Evolutionary conservation across 202 grass and related monocot genomes (phyloP).

Genomic region (Sporobolus alterniflorus): DNA sequence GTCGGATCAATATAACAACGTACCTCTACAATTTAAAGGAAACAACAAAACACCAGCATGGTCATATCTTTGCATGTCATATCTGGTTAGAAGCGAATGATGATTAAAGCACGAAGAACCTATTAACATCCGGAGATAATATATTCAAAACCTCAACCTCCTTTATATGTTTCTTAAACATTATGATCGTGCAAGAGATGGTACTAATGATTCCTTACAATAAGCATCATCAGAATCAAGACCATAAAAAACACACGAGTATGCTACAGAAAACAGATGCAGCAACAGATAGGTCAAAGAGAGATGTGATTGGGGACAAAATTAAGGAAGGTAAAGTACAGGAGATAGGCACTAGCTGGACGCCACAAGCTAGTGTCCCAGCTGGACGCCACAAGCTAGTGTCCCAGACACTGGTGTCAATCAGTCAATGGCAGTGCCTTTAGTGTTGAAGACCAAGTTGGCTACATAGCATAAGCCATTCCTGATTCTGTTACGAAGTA

Average conservation of each 20-base stretch:
- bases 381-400: neutral
- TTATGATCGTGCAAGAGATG: neutral
- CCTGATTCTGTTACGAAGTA: neutral
- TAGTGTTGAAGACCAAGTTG: neutral
- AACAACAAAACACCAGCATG: neutral
- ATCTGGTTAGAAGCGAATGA: neutral
- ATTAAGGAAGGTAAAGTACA: neutral
- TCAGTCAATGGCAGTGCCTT: neutral
- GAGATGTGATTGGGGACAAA: neutral
- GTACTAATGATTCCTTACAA: neutral
- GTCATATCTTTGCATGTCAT: neutral
- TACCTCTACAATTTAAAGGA: neutral
- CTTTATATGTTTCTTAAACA: too few relatives aligned
- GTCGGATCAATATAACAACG: neutral
- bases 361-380: too few relatives aligned
- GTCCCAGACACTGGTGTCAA: neutral
- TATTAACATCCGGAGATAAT: neutral
- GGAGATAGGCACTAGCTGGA: neutral
- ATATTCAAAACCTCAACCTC: neutral
- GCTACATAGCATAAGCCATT: neutral
- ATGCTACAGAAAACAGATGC: neutral
- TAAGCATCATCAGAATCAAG: neutral
- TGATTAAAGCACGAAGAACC: neutral
- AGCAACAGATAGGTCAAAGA: neutral
- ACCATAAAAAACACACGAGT: neutral